Percentiles rank a stretch among this genome's conserved stretches.
These are phyloP conservation scores for Pseudogymnoascus sp. DNA, from an alignment of 2,329 filamentous ascomycete genomes.

Conservation along the genomic window DNA sequence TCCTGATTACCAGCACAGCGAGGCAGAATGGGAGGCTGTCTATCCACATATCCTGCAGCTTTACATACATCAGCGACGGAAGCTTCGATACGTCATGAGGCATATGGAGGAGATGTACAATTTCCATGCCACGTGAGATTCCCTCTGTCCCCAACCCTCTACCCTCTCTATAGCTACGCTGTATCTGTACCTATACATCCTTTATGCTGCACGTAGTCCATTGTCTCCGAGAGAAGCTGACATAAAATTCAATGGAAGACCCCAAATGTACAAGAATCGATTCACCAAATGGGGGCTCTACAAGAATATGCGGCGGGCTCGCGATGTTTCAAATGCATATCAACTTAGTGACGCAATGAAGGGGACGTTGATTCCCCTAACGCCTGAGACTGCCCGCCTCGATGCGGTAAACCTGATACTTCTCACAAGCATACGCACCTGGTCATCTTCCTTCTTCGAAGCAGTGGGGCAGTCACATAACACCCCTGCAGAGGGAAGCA, in stretches of 20 bases:
- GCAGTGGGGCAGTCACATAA: background rate
- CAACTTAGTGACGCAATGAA: background rate
- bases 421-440: slow-evolving; percentile 10
- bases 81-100: slow-evolving; percentile 18
- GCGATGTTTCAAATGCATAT: background rate
- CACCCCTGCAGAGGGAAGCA: background rate
- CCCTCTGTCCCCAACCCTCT: background rate
- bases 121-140: slow-evolving; percentile 20
- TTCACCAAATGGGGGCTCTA: slow-evolving; percentile 20
- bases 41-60: slow-evolving; percentile 18
- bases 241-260: slow-evolving; percentile 7
- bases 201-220: background rate
- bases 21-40: slow-evolving; percentile 17
- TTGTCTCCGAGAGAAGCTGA: background rate
- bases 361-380: background rate
- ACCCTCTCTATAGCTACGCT: background rate
- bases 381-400: slow-evolving; percentile 7
- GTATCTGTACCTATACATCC: background rate
- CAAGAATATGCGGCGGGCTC: slow-evolving; percentile 10
- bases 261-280: slow-evolving; percentile 23
- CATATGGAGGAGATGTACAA: slow-evolving; percentile 16
- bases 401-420: background rate
- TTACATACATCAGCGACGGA: slow-evolving; percentile 19
- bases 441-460: slow-evolving; percentile 12
- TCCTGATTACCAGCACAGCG: slow-evolving; percentile 9